phyloP scores from a whole-genome alignment of 176 grass and related monocot genomes.

The Raddia distichophylla region DNA sequence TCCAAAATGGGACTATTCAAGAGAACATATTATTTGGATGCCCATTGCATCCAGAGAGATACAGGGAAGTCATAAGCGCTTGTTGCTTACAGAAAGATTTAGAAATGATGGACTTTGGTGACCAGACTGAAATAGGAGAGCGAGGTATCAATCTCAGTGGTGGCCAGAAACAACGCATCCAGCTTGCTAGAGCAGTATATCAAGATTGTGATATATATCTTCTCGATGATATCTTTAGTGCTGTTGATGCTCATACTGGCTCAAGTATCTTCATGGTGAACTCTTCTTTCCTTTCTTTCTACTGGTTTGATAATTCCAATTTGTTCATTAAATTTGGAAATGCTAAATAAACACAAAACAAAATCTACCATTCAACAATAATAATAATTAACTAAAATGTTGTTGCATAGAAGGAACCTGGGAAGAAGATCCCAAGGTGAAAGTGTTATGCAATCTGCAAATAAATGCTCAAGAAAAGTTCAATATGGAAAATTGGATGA shows the following conservation, averaged over 20 bases:
- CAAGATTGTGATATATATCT: constrained; percentile 81
- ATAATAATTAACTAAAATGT: too few relatives aligned
- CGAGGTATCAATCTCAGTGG: constrained; percentile 79
- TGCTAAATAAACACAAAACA: not conserved
- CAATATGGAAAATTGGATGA: not conserved
- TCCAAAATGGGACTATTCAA: constrained; percentile 69
- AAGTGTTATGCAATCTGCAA: not conserved
- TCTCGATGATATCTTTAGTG: constrained; percentile 79
- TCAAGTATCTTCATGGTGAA: constrained; percentile 73
- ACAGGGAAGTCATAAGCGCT: constrained; percentile 46
- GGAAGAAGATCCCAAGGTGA: not conserved
- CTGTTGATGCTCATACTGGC: constrained; percentile 81
- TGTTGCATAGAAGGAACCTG: not conserved
- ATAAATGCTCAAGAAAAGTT: not conserved
- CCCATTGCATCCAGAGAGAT: constrained; percentile 51
- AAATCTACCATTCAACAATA: not conserved
- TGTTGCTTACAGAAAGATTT: constrained; percentile 74
- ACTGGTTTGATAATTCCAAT: not conserved
- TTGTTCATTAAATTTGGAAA: constrained; percentile 7
- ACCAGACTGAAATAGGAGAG: constrained; percentile 82
- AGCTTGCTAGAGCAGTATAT: constrained; percentile 76
- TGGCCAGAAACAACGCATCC: constrained; percentile 76
- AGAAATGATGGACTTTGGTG: constrained; percentile 83
- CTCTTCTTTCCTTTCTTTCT: not conserved
- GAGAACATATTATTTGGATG: constrained; percentile 77